phyloP scores from a whole-genome alignment of 2,329 filamentous ascomycete species.

The Pseudogymnoascus sp. region DNA sequence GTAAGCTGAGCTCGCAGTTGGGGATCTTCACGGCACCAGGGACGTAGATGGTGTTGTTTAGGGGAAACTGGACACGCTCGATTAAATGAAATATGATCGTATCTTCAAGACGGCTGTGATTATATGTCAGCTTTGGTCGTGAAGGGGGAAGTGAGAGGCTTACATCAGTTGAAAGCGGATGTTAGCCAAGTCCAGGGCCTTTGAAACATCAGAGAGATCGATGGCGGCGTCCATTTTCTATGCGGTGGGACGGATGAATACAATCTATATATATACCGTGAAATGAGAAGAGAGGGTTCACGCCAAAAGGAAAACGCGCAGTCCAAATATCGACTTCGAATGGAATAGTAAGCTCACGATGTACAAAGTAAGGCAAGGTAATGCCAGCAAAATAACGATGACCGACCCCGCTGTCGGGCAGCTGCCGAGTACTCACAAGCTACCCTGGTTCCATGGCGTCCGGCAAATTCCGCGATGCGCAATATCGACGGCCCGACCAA shows the following conservation, averaged over 20 bases:
- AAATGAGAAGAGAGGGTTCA: not conserved
- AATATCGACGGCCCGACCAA: slow-evolving; percentile 1
- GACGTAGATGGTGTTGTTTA: slow-evolving; percentile 80
- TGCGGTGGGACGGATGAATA: not conserved
- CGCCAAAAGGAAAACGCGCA: not conserved
- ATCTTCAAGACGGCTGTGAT: slow-evolving; percentile 78
- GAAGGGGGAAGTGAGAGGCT: slow-evolving; percentile 25
- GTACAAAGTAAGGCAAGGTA: not conserved
- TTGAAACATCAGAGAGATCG: slow-evolving; percentile 74
- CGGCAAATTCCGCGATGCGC: not conserved
- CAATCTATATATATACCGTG: not conserved
- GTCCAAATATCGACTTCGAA: not conserved
- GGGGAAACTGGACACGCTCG: slow-evolving; percentile 93
- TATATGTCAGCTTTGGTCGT: slow-evolving; percentile 6
- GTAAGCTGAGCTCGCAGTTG: slow-evolving; percentile 63
- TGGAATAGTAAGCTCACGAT: not conserved
- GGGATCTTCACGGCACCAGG: slow-evolving; percentile 75
- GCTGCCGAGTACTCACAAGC: not conserved
- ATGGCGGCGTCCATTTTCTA: slow-evolving; percentile 76
- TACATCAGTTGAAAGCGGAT: slow-evolving; percentile 94
- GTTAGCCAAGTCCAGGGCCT: slow-evolving; percentile 80
- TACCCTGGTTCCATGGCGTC: not conserved
- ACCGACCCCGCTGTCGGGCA: not conserved
- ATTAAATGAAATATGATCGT: slow-evolving; percentile 97
- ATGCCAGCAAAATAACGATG: not conserved